A percentile compares a stretch with the other conserved stretches of the same genome.
phyloP scores from a whole-genome alignment of 2,329 filamentous ascomycete species.

The Pseudogymnoascus destructans region DNA sequence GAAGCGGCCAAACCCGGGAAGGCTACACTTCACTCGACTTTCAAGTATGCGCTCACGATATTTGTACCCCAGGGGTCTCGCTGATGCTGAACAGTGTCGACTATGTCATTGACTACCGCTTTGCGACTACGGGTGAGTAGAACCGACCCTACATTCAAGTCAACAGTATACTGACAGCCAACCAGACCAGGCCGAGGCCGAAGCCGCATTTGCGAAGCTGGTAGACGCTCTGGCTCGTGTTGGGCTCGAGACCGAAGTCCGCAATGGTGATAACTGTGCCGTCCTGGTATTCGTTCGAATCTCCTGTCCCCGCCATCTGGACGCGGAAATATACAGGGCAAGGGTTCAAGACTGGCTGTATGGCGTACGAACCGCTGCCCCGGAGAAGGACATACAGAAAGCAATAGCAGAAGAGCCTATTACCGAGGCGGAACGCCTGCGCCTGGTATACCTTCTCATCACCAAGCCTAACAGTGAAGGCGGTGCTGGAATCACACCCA shows the following conservation, averaged over 20 bases:
- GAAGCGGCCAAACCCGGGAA: neutral
- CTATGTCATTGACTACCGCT: constrained; percentile 73
- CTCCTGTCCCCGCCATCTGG: constrained; percentile 60
- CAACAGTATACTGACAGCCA: neutral
- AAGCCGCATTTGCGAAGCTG: constrained; percentile 64
- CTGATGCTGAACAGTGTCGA: constrained; percentile 47
- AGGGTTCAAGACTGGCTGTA: constrained; percentile 90
- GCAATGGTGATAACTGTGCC: constrained; percentile 60
- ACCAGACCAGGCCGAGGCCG: constrained; percentile 54
- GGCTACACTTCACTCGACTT: neutral
- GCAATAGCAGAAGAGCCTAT: constrained; percentile 62
- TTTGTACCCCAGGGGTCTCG: neutral
- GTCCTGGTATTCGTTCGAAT: constrained; percentile 76
- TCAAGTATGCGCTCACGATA: neutral
- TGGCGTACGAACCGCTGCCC: constrained; percentile 66
- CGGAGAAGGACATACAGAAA: constrained; percentile 56
- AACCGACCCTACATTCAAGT: neutral
- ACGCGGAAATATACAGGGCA: constrained; percentile 70
- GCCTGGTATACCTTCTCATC: constrained; percentile 77
- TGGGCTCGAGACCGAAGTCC: constrained; percentile 79
- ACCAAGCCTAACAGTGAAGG: constrained; percentile 60
- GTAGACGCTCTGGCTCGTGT: constrained; percentile 61
- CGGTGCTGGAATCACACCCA: constrained; percentile 64
- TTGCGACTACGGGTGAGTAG: constrained; percentile 50
- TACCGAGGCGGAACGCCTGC: constrained; percentile 75